These are phyloP conservation scores for Candida smagusa DNA, from an alignment of 1,139 yeast genomes.

Conservation along the genomic window DNA sequence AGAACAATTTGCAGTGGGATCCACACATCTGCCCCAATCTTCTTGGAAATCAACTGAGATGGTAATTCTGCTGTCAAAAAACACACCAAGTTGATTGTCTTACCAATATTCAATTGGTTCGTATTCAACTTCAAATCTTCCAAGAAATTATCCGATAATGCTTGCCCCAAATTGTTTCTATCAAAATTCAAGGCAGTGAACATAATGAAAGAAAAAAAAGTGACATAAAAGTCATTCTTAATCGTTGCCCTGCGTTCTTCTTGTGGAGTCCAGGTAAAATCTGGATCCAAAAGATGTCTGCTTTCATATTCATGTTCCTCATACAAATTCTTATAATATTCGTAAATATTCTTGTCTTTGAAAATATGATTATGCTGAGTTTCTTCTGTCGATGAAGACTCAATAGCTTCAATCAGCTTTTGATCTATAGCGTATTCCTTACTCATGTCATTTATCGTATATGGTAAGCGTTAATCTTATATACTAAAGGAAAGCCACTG, in stretches of 20 bases:
- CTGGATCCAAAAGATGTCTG: slow-evolving; percentile 31
- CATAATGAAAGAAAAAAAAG: slow-evolving; percentile 29
- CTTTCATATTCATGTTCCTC: slow-evolving; percentile 31
- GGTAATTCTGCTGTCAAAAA: slow-evolving; percentile 33
- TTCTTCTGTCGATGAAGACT: slow-evolving; percentile 4
- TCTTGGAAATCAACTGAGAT: slow-evolving; percentile 30
- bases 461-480: no score
- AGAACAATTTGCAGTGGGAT: slow-evolving; percentile 28
- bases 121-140: slow-evolving; percentile 26
- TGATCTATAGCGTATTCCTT: not conserved
- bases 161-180: slow-evolving; percentile 28
- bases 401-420: slow-evolving; percentile 3
- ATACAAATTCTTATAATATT: slow-evolving; percentile 28
- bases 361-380: slow-evolving; percentile 18
- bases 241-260: slow-evolving; percentile 29
- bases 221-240: slow-evolving; percentile 29
- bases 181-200: slow-evolving; percentile 32
- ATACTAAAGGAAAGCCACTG: not conserved
- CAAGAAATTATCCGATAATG: slow-evolving; percentile 27
- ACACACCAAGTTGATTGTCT: slow-evolving; percentile 30
- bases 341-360: slow-evolving; percentile 28
- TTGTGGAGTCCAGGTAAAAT: slow-evolving; percentile 30
- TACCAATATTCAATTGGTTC: slow-evolving; percentile 29
- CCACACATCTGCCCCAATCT: slow-evolving; percentile 33
- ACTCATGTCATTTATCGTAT: no score